A percentile compares a stretch with the other conserved stretches of the same genome.
Conservation (phyloP, 1,139 yeast genomes). For the Spencermartinsiella ligniputridi region DNA sequence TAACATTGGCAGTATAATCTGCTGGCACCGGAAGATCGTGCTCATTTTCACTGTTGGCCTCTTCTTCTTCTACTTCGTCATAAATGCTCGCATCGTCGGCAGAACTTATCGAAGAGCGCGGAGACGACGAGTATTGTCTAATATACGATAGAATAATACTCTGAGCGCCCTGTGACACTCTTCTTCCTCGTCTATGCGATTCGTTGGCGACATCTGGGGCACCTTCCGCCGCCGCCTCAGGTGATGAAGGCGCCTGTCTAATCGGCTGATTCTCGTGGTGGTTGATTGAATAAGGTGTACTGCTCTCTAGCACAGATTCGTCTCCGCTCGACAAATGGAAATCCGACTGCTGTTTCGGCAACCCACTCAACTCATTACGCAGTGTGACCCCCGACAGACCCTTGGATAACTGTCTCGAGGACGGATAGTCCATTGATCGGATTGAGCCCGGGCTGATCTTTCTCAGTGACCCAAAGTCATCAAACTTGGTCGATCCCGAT, state of each 20-base stretch:
- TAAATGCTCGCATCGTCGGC: too few relatives aligned
- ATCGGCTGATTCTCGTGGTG: too few relatives aligned
- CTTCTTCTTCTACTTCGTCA: too few relatives aligned
- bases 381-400: background rate
- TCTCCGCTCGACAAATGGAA: too few relatives aligned
- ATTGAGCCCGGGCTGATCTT: too few relatives aligned
- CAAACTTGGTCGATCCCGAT: slow-evolving; percentile 1
- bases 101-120: background rate
- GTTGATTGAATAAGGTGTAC: too few relatives aligned
- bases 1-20: background rate
- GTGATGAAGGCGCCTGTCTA: too few relatives aligned
- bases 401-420: background rate
- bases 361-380: background rate
- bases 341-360: background rate
- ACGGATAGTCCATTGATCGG: too few relatives aligned
- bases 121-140: background rate
- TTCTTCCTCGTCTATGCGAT: background rate
- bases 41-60: too few relatives aligned
- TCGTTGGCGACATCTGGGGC: background rate
- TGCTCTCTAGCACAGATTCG: too few relatives aligned
- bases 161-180: background rate
- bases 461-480: background rate
- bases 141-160: background rate
- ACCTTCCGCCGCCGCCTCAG: too few relatives aligned
- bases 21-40: too few relatives aligned